Evolutionary conservation across 2,329 filamentous ascomycete genomes (phyloP).

Genomic region (Teratosphaeria nubilosa): DNA sequence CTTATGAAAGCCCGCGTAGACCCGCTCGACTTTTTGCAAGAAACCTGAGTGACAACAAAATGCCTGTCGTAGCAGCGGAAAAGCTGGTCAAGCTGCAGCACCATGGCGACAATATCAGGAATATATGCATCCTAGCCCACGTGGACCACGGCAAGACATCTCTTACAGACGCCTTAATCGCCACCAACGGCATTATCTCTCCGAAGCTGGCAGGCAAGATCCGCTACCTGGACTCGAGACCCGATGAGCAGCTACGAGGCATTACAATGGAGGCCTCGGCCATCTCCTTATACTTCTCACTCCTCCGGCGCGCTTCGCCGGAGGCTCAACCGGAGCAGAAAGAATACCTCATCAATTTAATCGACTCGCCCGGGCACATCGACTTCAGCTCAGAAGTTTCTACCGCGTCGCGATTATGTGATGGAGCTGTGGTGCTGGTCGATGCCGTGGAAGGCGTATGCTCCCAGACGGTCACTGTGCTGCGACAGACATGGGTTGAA

Average conservation of each 20-base stretch:
- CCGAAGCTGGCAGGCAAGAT: slow-evolving; percentile 96
- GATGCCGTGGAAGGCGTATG: slow-evolving; percentile 97
- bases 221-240: slow-evolving; percentile 89
- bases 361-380: slow-evolving; percentile 95
- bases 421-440: slow-evolving; percentile 87
- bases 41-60: slow-evolving; percentile 30
- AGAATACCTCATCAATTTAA: slow-evolving; percentile 93
- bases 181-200: slow-evolving; percentile 98
- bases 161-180: slow-evolving; percentile 86
- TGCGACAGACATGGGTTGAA: slow-evolving; percentile 90
- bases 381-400: slow-evolving; percentile 98
- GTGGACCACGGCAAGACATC: slow-evolving; percentile 99
- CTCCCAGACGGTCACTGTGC: slow-evolving; percentile 93
- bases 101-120: slow-evolving; percentile 80
- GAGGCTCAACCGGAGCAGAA: slow-evolving; percentile 47
- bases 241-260: slow-evolving; percentile 88
- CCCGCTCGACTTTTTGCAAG: neutral
- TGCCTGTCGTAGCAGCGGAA: slow-evolving; percentile 87
- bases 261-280: slow-evolving; percentile 99
- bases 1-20: neutral
- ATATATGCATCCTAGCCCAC: slow-evolving; percentile 93
- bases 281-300: slow-evolving; percentile 91
- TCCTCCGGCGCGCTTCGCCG: slow-evolving; percentile 64
- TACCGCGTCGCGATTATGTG: slow-evolving; percentile 85
- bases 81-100: slow-evolving; percentile 84